phyloP scores from a whole-genome alignment of 345 rosid species.

The Ceriops tagal region DNA sequence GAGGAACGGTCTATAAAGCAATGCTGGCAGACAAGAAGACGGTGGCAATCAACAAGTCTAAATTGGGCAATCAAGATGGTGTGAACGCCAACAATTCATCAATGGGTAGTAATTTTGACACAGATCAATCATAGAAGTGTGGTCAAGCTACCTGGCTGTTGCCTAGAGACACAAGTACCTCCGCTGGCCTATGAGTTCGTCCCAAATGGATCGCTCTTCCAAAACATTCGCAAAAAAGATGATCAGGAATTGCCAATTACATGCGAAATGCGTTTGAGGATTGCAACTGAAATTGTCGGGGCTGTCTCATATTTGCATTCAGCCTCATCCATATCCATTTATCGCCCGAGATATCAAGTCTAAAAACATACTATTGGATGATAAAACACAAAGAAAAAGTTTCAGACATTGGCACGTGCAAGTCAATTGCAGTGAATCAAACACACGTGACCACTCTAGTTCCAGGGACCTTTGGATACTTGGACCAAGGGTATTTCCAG shows the following conservation, averaged over 20 bases:
- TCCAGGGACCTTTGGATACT: neutral
- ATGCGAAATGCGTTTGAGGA: neutral
- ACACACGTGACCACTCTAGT: conserved; percentile 1
- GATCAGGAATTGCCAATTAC: neutral
- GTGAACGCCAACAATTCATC: no score
- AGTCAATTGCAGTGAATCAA: neutral
- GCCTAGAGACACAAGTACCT: neutral
- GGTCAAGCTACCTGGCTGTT: neutral
- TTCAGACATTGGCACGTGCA: neutral
- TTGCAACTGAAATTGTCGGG: neutral
- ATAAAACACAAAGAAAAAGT: neutral
- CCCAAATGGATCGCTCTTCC: neutral
- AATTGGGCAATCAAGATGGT: no score
- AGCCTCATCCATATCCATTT: neutral
- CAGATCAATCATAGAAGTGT: neutral
- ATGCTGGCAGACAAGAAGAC: no score
- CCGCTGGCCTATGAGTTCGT: neutral
- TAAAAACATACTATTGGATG: neutral
- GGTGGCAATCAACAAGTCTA: no score
- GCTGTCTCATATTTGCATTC: neutral
- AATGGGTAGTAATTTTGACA: neutral
- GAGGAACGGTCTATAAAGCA: no score
- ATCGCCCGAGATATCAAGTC: neutral
- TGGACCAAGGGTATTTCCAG: neutral
- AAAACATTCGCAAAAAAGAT: neutral